Conservation (phyloP, 352 stramenopile species). For the Thraustotheca clavata region DNA sequence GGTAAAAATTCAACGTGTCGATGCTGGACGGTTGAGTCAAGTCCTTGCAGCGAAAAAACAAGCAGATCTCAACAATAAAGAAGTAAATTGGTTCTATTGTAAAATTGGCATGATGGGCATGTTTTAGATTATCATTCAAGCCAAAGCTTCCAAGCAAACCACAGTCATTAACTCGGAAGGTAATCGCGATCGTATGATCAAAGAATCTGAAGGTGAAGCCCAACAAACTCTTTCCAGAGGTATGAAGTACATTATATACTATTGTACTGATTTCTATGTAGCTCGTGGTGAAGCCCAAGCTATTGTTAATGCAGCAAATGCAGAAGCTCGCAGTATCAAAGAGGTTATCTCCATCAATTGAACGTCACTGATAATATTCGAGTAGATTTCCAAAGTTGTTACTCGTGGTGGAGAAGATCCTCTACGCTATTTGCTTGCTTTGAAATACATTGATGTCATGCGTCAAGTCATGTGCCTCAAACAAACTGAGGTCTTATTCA, state of each 20-base stretch:
- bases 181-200: slow-evolving; percentile 30
- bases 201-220: slow-evolving; percentile 29
- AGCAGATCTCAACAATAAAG: slow-evolving; percentile 35
- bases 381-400: slow-evolving; percentile 27
- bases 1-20: slow-evolving; percentile 34
- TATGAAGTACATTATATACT: slow-evolving; percentile 6
- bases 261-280: not conserved
- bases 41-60: slow-evolving; percentile 33
- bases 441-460: slow-evolving; percentile 36
- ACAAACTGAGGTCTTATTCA: slow-evolving; percentile 11
- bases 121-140: slow-evolving; percentile 28
- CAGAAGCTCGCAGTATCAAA: slow-evolving; percentile 26
- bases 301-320: slow-evolving; percentile 28
- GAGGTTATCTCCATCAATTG: not conserved
- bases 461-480: slow-evolving; percentile 22
- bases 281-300: slow-evolving; percentile 30
- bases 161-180: slow-evolving; percentile 32
- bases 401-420: slow-evolving; percentile 25
- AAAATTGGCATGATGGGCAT: not conserved
- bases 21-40: slow-evolving; percentile 26
- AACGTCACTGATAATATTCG: not conserved
- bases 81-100: slow-evolving; percentile 6
- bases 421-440: slow-evolving; percentile 28
- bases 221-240: slow-evolving; percentile 25
- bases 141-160: slow-evolving; percentile 32